Evolutionary conservation across 345 rosid genomes (phyloP), one percentile per base, ranked within the genome.

Genomic region (Lagerstroemia speciosa): DNA sequence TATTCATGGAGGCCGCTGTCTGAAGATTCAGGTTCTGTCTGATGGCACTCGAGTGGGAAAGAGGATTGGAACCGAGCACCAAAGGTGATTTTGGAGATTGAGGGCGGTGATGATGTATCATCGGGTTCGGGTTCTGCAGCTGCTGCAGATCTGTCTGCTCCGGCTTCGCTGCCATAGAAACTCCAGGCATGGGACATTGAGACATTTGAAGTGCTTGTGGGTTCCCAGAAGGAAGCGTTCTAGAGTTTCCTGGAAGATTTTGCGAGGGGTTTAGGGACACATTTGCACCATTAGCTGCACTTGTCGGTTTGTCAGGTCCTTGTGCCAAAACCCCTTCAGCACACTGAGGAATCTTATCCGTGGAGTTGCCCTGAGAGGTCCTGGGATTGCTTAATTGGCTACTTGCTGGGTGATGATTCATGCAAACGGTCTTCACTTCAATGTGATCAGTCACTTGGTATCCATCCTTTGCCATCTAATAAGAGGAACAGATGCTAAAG

Each of bases 381-480:
- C 79, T 86, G 29, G 82, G 72, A 71, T 81, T 68, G 78, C 73
- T 86, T 55, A 69, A 79, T 69, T 85, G 95, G 78, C 78, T 83
- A 80, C 73, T 80, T 64, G 84, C 6, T 30, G 63, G 50, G 20
- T 81, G 78, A 66, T 78, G 68, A 80, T 78, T 85, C 69, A 75
- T 71, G 14, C 72, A 85, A 37, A 69, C 73, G n/a, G 83, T 87
- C 75, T 82, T 95, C 53, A 68, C 79, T 64, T 78, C 88, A 72
- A 84, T 69, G 69, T 67, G 79, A 74, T 87, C 95, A 38, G 87
- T 92, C 64, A 81, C 66, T 6, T 7, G 67, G 67, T 77, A 85
- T 55, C 98, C 96, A 48, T 88, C 97, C 37, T 74, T 83, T 16
- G 5, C 20, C 96, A 92, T 86, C 99, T 94, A n/a, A 84, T 84